Percentiles rank a stretch among this genome's conserved stretches.
phyloP scores from a whole-genome alignment of 169 alveolate genomes.

The Plasmodium sp. region DNA sequence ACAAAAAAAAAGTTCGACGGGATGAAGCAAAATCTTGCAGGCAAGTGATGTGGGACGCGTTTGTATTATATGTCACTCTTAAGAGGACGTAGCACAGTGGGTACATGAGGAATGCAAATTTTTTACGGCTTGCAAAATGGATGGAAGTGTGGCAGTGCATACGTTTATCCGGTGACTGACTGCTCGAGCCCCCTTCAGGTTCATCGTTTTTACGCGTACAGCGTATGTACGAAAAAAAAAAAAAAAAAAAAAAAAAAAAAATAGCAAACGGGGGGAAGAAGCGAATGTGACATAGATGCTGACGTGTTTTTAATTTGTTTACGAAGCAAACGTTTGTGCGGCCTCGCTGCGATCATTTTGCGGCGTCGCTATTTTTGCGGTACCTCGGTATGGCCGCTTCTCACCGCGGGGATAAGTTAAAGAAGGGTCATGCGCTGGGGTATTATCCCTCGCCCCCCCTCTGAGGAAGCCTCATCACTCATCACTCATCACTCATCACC shows the following conservation, averaged over 20 bases:
- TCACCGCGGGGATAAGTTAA: not conserved
- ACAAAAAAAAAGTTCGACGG: not conserved
- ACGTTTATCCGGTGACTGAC: not conserved
- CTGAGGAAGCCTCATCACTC: not conserved
- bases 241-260: constrained; percentile 7
- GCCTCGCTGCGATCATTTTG: not conserved
- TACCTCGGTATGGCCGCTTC: not conserved
- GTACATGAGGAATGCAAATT: not conserved
- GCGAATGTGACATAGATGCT: not conserved
- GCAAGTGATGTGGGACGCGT: not conserved
- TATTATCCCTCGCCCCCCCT: not conserved
- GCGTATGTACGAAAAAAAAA: constrained; percentile 20
- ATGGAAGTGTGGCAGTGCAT: not conserved
- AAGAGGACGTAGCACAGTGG: not conserved
- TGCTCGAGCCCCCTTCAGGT: not conserved
- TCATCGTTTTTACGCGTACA: not conserved
- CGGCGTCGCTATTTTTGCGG: not conserved
- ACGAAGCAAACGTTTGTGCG: not conserved
- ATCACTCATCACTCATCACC: not conserved
- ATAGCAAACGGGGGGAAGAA: not conserved
- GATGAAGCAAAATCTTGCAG: not conserved
- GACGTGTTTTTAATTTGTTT: not conserved
- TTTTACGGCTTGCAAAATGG: not conserved
- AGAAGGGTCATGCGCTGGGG: not conserved
- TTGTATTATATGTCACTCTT: not conserved